Base-by-base conservation (phyloP, 106 monocot species). In the Chionographis japonica region DNA sequence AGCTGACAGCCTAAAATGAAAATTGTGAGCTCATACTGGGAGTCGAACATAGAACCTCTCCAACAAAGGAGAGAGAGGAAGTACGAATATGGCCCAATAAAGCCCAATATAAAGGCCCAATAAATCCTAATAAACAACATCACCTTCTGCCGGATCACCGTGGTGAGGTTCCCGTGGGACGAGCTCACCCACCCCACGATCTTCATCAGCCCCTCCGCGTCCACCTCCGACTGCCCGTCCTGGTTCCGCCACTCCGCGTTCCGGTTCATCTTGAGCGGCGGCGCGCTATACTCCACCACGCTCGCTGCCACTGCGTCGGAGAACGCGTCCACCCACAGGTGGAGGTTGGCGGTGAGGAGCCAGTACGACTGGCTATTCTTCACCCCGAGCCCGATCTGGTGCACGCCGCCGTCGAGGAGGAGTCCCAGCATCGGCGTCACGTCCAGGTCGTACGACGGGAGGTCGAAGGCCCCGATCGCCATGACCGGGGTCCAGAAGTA, bases 141-240 rank as follows among this genome's bases (percentile, higher is more conserved):
- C 27, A 71, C 41, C 27, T 78, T 69, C 37, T 72, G 77, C 17
- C 63, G 69, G 12, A 78, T 42, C 17, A 40, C 14, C 7, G 77
- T 78, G 16, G 78, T 81, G 37, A 81, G 18, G 37, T 86, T 86
- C 16, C 81, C 85, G 14, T 63, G 40, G 0, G 85, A 86, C 4
- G 78, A 86, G n/a, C 64, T 72, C 40, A 75, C 81, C 85, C 85
- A 86, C 6, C 85, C 85, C 0, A 52, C 14, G 67, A 86, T 75
- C 38, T 57, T 42, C 36, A 13, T 46, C 2, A 68, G 54, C 14
- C 81, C 58, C 20, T 81, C 77, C 3, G 80, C 74, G 27, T 74
- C 57, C 16, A 81, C 54, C 63, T 81, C 66, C 41, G 81, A 85
- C 46, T 66, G 54, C 4, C 81, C 78, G 50, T 81, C 81, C 27